Evolutionary conservation across 768 basidiomycete genomes (phyloP).

Genomic region (Panaeolus papilionaceus): DNA sequence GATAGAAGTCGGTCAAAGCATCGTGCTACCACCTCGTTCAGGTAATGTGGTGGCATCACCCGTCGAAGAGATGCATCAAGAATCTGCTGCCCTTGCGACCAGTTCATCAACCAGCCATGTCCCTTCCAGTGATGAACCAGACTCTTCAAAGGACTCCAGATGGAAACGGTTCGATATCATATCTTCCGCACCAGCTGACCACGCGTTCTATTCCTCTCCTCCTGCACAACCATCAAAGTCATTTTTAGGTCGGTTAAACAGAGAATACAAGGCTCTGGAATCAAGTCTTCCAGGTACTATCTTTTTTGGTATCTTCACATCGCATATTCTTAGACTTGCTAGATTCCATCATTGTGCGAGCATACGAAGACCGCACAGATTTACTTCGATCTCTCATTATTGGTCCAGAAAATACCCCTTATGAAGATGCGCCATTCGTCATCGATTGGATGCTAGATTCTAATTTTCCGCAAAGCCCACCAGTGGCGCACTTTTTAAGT

Average conservation of each 20-base stretch:
- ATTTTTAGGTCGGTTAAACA: constrained; percentile 78
- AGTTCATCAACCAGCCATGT: constrained; percentile 22
- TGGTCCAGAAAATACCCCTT: constrained; percentile 94
- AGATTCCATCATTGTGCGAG: constrained; percentile 90
- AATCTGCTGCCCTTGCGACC: not conserved
- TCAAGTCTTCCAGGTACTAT: constrained; percentile 81
- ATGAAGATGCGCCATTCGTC: constrained; percentile 92
- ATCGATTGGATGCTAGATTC: constrained; percentile 93
- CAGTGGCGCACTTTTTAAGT: constrained; percentile 87
- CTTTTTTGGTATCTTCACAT: not conserved
- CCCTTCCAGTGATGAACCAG: constrained; percentile 40
- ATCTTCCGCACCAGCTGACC: constrained; percentile 78
- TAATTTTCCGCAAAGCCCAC: constrained; percentile 83
- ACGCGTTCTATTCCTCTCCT: constrained; percentile 73
- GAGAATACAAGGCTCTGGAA: constrained; percentile 83
- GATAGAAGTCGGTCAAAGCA: constrained; percentile 22
- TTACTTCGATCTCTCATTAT: constrained; percentile 88
- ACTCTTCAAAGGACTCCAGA: constrained; percentile 17
- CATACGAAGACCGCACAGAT: constrained; percentile 90
- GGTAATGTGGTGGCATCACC: not conserved
- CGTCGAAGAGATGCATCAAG: not conserved
- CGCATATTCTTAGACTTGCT: constrained; percentile 10
- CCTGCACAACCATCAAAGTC: constrained; percentile 70
- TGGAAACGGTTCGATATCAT: constrained; percentile 90
- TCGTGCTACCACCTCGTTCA: not conserved